phyloP scores from a whole-genome alignment of 2,329 filamentous ascomycete genomes.

The Fusarium nygamai region DNA sequence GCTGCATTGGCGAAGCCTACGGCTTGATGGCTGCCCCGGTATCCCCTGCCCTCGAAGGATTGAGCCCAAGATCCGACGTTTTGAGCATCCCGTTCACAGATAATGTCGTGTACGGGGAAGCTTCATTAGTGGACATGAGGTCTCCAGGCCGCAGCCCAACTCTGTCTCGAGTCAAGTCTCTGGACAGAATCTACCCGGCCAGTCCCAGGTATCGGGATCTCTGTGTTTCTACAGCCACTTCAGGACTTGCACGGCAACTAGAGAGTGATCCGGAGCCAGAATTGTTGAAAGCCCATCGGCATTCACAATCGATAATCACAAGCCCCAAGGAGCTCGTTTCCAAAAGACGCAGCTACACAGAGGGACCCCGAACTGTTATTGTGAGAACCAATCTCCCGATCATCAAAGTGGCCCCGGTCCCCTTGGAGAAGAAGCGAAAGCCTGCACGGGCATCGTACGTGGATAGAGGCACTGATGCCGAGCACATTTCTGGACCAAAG shows the following conservation, averaged over 20 bases:
- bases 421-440: conserved; percentile 42
- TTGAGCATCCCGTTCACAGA: conserved; percentile 50
- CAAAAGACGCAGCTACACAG: conserved; percentile 40
- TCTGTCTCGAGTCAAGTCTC: conserved; percentile 49
- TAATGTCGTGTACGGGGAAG: conserved; percentile 53
- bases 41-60: conserved; percentile 33
- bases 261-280: conserved; percentile 15
- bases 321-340: conserved; percentile 34
- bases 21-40: conserved; percentile 26
- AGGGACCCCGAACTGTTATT: conserved; percentile 46
- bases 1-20: conserved; percentile 50
- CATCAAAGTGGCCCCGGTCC: conserved; percentile 45
- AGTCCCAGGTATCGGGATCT: conserved; percentile 48
- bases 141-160: conserved; percentile 39
- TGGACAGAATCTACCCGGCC: conserved; percentile 49
- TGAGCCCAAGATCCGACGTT: conserved; percentile 48
- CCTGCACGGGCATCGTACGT: conserved; percentile 46
- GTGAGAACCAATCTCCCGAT: conserved; percentile 44
- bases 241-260: conserved; percentile 33
- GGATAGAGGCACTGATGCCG: conserved; percentile 54
- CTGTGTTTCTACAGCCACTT: conserved; percentile 38
- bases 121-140: conserved; percentile 52
- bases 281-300: conserved; percentile 28
- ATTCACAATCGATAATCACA: conserved; percentile 43
- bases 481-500: conserved; percentile 34